Evolutionary conservation across 2,329 filamentous ascomycete species (phyloP).

Genomic region (Chrysosporium keratinophilum): DNA sequence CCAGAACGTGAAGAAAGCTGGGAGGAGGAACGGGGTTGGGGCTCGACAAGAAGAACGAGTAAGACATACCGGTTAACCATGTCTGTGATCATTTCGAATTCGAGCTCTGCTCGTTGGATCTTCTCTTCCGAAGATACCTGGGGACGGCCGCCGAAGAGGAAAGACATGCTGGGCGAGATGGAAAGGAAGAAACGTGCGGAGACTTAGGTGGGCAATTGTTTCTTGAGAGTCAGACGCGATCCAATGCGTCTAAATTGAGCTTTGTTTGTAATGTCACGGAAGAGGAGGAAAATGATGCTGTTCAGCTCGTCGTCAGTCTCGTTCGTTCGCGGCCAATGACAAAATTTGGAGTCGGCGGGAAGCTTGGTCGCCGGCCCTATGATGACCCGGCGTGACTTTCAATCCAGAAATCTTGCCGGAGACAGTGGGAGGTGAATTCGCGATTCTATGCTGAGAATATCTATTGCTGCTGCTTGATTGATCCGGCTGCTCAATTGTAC

Average conservation of each 20-base stretch:
- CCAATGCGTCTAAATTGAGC: neutral
- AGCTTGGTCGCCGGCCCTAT: neutral
- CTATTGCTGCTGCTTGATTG: neutral
- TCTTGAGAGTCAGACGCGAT: neutral
- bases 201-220: too few species aligned
- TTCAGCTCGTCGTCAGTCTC: neutral
- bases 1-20: neutral
- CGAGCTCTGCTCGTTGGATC: constrained; percentile 89
- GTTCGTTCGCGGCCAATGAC: neutral
- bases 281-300: neutral
- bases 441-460: neutral
- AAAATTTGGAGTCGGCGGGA: constrained; percentile 6
- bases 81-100: constrained; percentile 94
- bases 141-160: constrained; percentile 60
- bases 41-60: neutral
- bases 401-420: too few species aligned
- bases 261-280: neutral
- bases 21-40: constrained; percentile 5
- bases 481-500: neutral
- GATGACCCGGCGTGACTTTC: neutral
- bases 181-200: constrained; percentile 15
- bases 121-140: constrained; percentile 94
- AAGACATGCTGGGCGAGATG: constrained; percentile 49
- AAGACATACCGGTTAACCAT: constrained; percentile 84
- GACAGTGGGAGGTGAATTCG: neutral